Evolutionary conservation across 108 stramenopile genomes (phyloP).

Genomic region (Stephanodiscus triporus): DNA sequence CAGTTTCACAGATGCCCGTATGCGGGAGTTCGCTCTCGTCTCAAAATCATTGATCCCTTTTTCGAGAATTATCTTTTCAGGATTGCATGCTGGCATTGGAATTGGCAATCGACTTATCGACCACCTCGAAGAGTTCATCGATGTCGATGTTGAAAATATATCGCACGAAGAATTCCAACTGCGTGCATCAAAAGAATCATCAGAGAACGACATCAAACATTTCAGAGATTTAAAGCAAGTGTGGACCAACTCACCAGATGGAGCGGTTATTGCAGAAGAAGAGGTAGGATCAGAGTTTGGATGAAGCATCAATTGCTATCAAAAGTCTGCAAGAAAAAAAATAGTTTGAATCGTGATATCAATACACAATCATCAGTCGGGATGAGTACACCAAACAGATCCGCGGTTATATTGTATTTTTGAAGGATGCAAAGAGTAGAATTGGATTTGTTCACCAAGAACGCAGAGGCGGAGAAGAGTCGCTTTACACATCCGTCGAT

Average conservation of each 20-base stretch:
- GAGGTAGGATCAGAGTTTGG: background rate
- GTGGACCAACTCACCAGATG: background rate
- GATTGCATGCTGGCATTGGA: conserved; percentile 2
- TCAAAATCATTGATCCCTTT: background rate
- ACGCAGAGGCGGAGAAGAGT: no score
- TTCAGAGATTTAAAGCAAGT: background rate
- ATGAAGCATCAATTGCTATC: no score
- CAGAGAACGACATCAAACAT: background rate
- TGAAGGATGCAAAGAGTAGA: background rate
- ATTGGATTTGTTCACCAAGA: no score
- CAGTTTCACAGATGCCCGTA: background rate
- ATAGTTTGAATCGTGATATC: background rate
- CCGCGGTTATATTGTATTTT: background rate
- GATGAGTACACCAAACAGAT: conserved; percentile 2
- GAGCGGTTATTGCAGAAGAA: background rate
- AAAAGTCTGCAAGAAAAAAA: no score
- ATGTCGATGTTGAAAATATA: background rate
- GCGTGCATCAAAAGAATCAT: background rate
- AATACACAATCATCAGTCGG: background rate
- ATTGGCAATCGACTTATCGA: background rate
- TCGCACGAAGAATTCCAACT: background rate
- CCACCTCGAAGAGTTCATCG: background rate
- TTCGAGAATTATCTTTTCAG: background rate
- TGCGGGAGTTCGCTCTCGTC: background rate
- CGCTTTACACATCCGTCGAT: no score